Evolutionary conservation across 2,329 filamentous ascomycete species (phyloP).

Genomic region (Aureobasidium namibiae): DNA sequence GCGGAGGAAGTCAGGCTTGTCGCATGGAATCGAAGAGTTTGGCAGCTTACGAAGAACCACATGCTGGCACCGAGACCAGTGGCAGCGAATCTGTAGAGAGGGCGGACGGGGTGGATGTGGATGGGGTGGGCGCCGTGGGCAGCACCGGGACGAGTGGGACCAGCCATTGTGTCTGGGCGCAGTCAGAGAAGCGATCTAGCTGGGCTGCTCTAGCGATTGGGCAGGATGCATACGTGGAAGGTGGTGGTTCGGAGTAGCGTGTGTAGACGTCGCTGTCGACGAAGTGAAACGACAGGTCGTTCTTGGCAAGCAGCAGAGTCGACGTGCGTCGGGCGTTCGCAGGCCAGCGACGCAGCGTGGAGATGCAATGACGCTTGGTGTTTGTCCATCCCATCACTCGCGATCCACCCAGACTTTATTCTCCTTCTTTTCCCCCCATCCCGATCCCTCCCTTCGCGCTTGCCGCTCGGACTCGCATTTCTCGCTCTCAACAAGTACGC

Average conservation of each 20-base stretch:
- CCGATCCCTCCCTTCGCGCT: neutral
- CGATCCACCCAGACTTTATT: neutral
- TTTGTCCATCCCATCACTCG: neutral
- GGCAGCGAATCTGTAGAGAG: slow-evolving; percentile 75
- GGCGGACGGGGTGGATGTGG: slow-evolving; percentile 53
- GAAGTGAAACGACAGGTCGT: too few species aligned
- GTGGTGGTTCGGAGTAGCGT: neutral
- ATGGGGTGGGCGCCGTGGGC: slow-evolving; percentile 43
- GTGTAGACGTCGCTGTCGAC: neutral
- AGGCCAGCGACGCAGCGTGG: too few species aligned
- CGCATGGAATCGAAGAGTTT: neutral
- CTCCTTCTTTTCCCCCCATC: neutral
- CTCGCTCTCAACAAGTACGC: neutral
- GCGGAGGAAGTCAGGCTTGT: slow-evolving; percentile 11
- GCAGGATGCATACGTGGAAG: neutral
- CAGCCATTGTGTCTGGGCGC: slow-evolving; percentile 10
- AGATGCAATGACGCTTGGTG: too few species aligned
- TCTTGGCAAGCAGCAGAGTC: too few species aligned
- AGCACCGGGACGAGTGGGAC: slow-evolving; percentile 20
- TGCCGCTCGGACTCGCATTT: neutral
- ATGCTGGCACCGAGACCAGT: slow-evolving; percentile 88
- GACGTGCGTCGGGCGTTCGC: too few species aligned
- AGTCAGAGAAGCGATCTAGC: neutral
- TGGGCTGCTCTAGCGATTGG: neutral
- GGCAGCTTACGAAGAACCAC: slow-evolving; percentile 92